phyloP scores from a whole-genome alignment of 2,329 filamentous ascomycete genomes.

The Sporothrix schenckii region DNA sequence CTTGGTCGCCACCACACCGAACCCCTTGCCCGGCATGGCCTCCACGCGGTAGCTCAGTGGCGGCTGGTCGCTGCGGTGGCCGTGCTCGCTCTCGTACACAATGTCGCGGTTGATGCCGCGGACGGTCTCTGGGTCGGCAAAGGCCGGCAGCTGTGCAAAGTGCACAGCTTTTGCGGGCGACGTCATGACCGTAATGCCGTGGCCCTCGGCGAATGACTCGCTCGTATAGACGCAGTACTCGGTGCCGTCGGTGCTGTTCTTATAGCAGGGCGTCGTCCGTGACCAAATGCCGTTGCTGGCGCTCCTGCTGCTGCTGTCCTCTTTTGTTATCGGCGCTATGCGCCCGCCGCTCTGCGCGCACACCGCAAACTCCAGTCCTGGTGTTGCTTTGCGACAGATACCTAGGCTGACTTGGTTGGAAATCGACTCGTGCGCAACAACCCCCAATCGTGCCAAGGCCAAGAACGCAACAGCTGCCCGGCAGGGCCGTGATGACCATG shows the following conservation, averaged over 20 bases:
- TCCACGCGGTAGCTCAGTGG: slow-evolving; percentile 41
- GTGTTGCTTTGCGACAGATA: slow-evolving; percentile 29
- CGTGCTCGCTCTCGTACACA: slow-evolving; percentile 35
- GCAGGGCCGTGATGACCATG: slow-evolving; percentile 7
- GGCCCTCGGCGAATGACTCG: slow-evolving; percentile 43
- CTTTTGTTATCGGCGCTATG: neutral
- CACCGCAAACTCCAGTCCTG: slow-evolving; percentile 19
- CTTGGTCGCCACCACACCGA: slow-evolving; percentile 45
- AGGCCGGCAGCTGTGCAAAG: slow-evolving; percentile 40
- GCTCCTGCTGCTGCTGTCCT: neutral
- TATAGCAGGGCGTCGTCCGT: slow-evolving; percentile 39
- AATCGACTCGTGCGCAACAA: slow-evolving; percentile 28
- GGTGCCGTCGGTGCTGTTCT: slow-evolving; percentile 33
- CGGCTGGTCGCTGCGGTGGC: neutral
- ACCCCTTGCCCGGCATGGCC: slow-evolving; percentile 46
- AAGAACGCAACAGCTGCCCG: neutral
- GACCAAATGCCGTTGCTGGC: slow-evolving; percentile 37
- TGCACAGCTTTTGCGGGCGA: slow-evolving; percentile 42
- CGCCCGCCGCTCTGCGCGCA: slow-evolving; percentile 26
- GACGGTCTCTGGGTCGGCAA: slow-evolving; percentile 38
- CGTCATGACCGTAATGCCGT: slow-evolving; percentile 48
- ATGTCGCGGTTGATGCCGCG: slow-evolving; percentile 40
- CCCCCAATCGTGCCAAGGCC: neutral
- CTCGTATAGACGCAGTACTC: slow-evolving; percentile 46
- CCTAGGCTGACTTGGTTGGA: slow-evolving; percentile 29